Percentiles rank a stretch among this genome's conserved stretches.
These are phyloP conservation scores for Euphrasia confusa DNA, from an alignment of 257 asterid species.

Conservation along the genomic window DNA sequence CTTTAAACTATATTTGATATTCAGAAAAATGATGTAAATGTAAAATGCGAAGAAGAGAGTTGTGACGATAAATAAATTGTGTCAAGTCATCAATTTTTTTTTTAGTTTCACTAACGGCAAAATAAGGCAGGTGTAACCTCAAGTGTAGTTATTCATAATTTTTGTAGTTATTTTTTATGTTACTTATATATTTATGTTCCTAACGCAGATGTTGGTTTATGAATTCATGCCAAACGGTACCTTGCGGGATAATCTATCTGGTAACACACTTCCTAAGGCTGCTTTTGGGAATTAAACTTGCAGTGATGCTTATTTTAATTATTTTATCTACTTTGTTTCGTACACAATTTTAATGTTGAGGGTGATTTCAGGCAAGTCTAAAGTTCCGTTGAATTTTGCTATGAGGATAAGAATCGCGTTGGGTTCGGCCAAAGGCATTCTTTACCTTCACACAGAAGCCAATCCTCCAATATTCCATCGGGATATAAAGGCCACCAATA, in stretches of 20 bases:
- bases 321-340: no score
- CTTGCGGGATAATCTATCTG: conserved; percentile 82
- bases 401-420: conserved; percentile 69
- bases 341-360: neutral
- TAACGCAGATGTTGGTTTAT: conserved; percentile 86
- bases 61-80: neutral
- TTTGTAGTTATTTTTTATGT: neutral
- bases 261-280: conserved; percentile 33
- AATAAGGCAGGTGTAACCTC: no score
- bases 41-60: neutral
- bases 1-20: neutral
- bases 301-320: neutral
- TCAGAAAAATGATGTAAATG: neutral
- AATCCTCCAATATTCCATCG: conserved; percentile 98
- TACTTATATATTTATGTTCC: neutral
- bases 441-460: conserved; percentile 94
- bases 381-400: conserved; percentile 53
- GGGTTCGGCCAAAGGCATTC: conserved; percentile 86
- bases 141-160: no score
- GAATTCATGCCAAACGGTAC: conserved; percentile 91
- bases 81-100: no score
- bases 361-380: conserved; percentile 49
- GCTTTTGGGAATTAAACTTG: conserved; percentile 6
- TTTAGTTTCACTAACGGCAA: no score
- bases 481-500: conserved; percentile 95